These are phyloP conservation scores for Oidium heveae DNA, from an alignment of 2,329 filamentous ascomycete species.

Conservation along the genomic window DNA sequence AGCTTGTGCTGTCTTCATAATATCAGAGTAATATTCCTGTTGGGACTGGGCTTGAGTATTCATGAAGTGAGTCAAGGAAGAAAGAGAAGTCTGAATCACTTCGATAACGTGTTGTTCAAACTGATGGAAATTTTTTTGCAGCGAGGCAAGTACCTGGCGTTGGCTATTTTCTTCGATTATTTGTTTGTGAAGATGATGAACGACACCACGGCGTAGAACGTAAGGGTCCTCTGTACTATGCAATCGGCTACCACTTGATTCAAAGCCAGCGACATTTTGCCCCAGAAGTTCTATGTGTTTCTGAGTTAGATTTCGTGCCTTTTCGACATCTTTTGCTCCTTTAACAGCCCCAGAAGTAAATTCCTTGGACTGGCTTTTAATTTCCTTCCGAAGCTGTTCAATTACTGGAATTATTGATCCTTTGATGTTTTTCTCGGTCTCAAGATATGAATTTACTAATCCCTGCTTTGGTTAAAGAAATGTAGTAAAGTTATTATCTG, in stretches of 20 bases:
- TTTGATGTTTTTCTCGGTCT: constrained; percentile 80
- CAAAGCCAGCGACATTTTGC: constrained; percentile 57
- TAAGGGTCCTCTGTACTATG: constrained; percentile 65
- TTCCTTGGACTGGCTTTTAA: constrained; percentile 92
- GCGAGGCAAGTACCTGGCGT: constrained; percentile 64
- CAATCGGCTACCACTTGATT: constrained; percentile 48
- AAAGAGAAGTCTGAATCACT: constrained; percentile 59
- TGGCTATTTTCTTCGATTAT: constrained; percentile 91
- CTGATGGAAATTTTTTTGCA: constrained; percentile 71
- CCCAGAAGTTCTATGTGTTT: constrained; percentile 91
- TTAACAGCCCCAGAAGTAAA: constrained; percentile 58
- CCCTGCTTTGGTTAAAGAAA: constrained; percentile 23
- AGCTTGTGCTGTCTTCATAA: constrained; percentile 49
- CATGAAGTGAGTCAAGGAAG: constrained; percentile 59
- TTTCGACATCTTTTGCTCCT: constrained; percentile 74
- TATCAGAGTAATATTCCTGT: constrained; percentile 59
- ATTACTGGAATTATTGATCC: constrained; percentile 67
- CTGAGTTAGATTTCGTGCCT: constrained; percentile 62
- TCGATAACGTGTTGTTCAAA: constrained; percentile 74
- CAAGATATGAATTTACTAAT: constrained; percentile 65
- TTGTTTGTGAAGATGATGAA: constrained; percentile 72
- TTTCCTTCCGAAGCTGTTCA: constrained; percentile 77
- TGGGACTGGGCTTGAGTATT: constrained; percentile 61
- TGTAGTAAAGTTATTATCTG: background rate
- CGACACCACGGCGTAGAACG: constrained; percentile 54